Conservation (phyloP, 805 yeast species). For the Candida golubevii region DNA sequence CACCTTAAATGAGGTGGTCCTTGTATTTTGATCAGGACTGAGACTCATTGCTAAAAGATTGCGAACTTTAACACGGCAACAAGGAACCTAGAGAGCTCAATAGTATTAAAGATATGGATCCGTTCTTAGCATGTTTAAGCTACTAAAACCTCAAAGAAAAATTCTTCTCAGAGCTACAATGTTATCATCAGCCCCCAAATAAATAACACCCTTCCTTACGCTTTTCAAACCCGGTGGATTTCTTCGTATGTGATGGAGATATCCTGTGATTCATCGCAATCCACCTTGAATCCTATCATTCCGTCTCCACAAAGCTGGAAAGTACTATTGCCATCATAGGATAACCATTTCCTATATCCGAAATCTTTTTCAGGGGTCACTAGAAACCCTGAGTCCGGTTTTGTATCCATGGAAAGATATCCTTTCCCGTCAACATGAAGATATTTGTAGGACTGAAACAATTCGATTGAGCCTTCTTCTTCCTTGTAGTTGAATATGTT, state of each 20-base stretch:
- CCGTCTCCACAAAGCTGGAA: conserved; percentile 2
- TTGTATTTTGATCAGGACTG: no score
- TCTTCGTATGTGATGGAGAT: not conserved
- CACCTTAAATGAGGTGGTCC: no score
- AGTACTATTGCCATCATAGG: not conserved
- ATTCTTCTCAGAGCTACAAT: no score
- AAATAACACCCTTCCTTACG: not conserved
- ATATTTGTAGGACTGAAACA: not conserved
- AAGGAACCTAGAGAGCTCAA: no score
- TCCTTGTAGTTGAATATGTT: not conserved
- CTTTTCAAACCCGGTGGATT: not conserved
- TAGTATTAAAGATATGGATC: no score
- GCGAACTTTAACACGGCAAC: no score
- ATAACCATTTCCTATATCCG: not conserved
- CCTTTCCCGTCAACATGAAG: not conserved
- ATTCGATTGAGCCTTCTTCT: not conserved
- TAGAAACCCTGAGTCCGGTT: not conserved
- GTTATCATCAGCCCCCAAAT: not conserved
- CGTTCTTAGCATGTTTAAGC: no score
- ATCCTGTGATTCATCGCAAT: not conserved
- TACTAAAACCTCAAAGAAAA: no score
- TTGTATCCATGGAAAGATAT: not conserved
- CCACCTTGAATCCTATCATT: not conserved
- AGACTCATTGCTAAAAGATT: no score
- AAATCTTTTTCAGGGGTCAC: not conserved